Percentiles rank a stretch among this genome's conserved stretches.
Evolutionary conservation across 345 rosid genomes (phyloP).

Genomic region (Sisymbrium altissimum): DNA sequence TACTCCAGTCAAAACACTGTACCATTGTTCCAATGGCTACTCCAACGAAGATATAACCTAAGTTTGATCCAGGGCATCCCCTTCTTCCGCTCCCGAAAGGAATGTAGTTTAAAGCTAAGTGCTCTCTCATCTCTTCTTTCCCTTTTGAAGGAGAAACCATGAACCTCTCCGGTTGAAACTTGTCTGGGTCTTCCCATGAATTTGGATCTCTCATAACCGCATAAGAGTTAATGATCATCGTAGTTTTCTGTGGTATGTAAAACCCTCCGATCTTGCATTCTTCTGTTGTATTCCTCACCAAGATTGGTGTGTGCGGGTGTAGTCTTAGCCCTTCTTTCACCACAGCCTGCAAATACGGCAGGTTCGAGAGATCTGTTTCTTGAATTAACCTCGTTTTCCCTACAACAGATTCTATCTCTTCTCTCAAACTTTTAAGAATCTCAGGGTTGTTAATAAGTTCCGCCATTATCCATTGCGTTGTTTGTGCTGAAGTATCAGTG

Average conservation of each 20-base stretch:
- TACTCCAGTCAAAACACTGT: conserved; percentile 36
- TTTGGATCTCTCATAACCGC: conserved; percentile 41
- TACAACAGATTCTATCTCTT: conserved; percentile 37
- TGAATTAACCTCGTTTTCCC: conserved; percentile 27
- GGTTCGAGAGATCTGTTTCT: conserved; percentile 29
- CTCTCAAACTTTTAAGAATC: conserved; percentile 24
- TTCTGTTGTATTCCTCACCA: conserved; percentile 21
- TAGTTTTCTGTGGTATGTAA: conserved; percentile 31
- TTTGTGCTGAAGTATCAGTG: conserved; percentile 35
- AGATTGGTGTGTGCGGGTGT: conserved; percentile 25
- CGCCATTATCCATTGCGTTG: conserved; percentile 37
- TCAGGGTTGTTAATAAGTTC: conserved; percentile 39
- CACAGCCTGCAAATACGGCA: conserved; percentile 35
- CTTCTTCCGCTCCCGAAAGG: conserved; percentile 40
- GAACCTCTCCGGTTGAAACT: conserved; percentile 37
- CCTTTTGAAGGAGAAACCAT: conserved; percentile 14
- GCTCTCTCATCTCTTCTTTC: conserved; percentile 12
- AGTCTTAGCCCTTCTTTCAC: conserved; percentile 37
- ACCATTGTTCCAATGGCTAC: conserved; percentile 31
- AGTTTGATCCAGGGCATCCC: conserved; percentile 31
- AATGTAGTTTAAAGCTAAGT: conserved; percentile 21
- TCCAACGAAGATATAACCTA: conserved; percentile 23
- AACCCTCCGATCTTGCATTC: conserved; percentile 32
- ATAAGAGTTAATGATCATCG: conserved; percentile 29
- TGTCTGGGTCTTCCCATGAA: conserved; percentile 31